Base-by-base conservation (phyloP, 2,329 filamentous ascomycete species). In the Corniculantispora saksenae region DNA sequence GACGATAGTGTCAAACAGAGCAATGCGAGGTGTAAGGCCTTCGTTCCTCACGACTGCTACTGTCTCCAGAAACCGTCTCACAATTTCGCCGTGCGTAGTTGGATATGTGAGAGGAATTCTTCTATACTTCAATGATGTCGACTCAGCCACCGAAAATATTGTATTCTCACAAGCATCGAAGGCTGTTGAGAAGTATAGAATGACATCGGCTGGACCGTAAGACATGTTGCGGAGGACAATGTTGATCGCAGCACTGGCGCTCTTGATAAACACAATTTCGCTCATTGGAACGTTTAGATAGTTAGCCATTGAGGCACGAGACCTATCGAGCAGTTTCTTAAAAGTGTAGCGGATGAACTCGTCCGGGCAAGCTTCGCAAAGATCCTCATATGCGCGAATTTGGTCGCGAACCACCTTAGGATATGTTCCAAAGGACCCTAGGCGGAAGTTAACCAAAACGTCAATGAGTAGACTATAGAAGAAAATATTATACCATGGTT, bases 381-480 rank as follows among this genome's bases (percentile, higher is more conserved):
- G 12, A 8, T 56, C 53, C 21, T 29, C 10, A 19, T 38, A 56
- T 8, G 12, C 7, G 23, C 29, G 53, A 19, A 29, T 12, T 7
- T 10, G 12, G 13, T 15, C 7, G 13, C 53, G 53, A 38, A 56
- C 23, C 8, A 10, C 53, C 23, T 13, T n/a, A 8, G 53, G 53
- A 25, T 56, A 56, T 56, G 53, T 38, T 8, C 53, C 53, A 38
- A 56, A 56, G 53, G 53, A 27, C 7, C 53, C 53, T 56, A 21
- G 9, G 17, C n/a, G 48, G 12, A 25, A 51, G 23, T 51, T 10
- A 43, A 19, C 9, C 9, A 19, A 43, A 19, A 10, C 9, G 9
- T 43, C 38, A 9, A 43, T 43, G 38, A 43, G 38, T 43, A 10
- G 19, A 43, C 10, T 19, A 43, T 43, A 9, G 38, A 43, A 19